phyloP scores from a whole-genome alignment of 2,329 filamentous ascomycete species.

The Talaromyces marneffei region DNA sequence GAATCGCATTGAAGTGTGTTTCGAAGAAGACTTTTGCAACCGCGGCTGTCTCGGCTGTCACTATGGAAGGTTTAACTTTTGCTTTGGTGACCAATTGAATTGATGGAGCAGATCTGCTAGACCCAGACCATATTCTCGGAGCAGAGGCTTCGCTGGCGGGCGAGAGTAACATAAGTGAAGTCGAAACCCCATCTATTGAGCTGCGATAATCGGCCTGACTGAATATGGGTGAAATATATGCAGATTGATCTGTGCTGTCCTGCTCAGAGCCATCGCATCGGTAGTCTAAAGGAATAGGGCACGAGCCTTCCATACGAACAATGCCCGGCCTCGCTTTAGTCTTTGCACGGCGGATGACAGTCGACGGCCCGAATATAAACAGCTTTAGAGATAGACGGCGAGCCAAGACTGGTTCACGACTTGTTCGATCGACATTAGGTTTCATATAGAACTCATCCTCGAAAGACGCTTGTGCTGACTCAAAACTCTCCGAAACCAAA shows the following conservation, averaged over 20 bases:
- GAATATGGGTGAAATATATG: constrained; percentile 24
- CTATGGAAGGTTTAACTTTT: constrained; percentile 28
- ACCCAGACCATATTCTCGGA: neutral
- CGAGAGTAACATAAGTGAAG: constrained; percentile 18
- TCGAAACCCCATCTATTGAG: constrained; percentile 28
- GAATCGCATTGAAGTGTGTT: constrained; percentile 69
- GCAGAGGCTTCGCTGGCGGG: constrained; percentile 1
- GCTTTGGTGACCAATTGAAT: constrained; percentile 12
- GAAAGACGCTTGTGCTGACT: neutral
- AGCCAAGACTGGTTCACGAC: constrained; percentile 24
- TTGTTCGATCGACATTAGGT: neutral
- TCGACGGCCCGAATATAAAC: constrained; percentile 36
- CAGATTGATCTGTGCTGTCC: constrained; percentile 32
- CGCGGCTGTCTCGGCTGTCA: constrained; percentile 70
- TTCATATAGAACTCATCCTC: neutral
- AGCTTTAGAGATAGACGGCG: constrained; percentile 33
- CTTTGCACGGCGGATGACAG: constrained; percentile 36
- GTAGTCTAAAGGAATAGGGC: constrained; percentile 12
- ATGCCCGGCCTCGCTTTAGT: constrained; percentile 31
- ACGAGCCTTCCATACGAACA: constrained; percentile 19
- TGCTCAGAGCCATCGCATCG: constrained; percentile 26
- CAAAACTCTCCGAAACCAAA: neutral
- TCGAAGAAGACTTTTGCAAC: constrained; percentile 84
- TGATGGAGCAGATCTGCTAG: constrained; percentile 12
- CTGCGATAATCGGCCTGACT: constrained; percentile 31